A percentile compares a stretch with the other conserved stretches of the same genome.
Evolutionary conservation across 441 rosid species (phyloP).

Genomic region (Pelargonium exstipulatum): DNA sequence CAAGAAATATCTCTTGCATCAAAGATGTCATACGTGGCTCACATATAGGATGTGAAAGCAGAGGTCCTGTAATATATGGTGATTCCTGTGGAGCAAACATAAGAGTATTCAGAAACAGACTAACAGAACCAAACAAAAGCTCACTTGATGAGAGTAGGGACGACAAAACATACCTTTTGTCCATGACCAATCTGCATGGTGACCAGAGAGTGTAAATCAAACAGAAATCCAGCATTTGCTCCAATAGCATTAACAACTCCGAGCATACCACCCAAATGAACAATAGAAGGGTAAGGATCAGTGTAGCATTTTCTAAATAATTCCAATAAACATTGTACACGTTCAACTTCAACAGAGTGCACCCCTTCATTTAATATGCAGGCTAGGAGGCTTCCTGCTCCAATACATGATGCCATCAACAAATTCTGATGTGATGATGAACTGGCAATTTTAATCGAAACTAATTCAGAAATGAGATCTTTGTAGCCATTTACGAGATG

Average conservation of each 20-base stretch:
- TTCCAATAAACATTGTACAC: constrained; percentile 47
- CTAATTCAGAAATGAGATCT: constrained; percentile 62
- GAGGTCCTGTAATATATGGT: constrained; percentile 45
- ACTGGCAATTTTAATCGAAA: constrained; percentile 53
- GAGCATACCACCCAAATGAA: constrained; percentile 82
- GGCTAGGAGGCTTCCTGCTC: constrained; percentile 75
- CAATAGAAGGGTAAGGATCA: constrained; percentile 47
- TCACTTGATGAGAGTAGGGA: background rate
- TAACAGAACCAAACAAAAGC: constrained; percentile 16
- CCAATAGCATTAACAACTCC: constrained; percentile 82
- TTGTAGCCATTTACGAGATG: constrained; percentile 48
- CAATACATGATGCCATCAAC: constrained; percentile 72
- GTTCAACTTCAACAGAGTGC: constrained; percentile 52
- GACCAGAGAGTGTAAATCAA: constrained; percentile 39
- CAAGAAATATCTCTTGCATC: constrained; percentile 80
- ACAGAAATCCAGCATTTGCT: constrained; percentile 71
- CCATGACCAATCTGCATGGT: constrained; percentile 32
- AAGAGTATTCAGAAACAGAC: constrained; percentile 19
- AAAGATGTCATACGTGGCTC: constrained; percentile 49
- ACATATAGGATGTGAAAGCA: constrained; percentile 54
- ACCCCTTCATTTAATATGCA: constrained; percentile 67
- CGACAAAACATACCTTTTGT: constrained; percentile 40
- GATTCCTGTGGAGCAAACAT: constrained; percentile 50
- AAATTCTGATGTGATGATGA: constrained; percentile 56
- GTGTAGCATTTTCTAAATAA: constrained; percentile 72